These are phyloP conservation scores for Mortierella sp. DNA, from an alignment of 371 early-diverging fungal species.

Conservation along the genomic window DNA sequence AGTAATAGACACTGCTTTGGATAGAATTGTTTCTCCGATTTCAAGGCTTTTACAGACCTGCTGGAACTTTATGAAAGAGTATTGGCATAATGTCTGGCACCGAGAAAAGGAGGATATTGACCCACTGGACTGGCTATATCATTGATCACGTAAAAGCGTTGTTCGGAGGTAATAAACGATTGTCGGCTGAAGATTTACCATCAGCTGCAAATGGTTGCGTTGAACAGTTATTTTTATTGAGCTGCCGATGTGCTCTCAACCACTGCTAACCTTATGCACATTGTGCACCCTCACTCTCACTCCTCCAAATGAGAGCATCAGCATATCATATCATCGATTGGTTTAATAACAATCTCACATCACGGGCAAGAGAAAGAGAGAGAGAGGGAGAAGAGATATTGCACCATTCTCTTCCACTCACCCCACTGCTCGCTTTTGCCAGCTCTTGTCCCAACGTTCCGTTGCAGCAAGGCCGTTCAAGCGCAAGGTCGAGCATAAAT, in stretches of 20 bases:
- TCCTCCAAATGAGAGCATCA: neutral
- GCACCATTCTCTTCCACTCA: neutral
- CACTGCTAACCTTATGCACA: too few species aligned
- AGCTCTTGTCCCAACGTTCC: constrained; percentile 3
- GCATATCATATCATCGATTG: neutral
- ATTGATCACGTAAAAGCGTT: neutral
- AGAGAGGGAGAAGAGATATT: too few species aligned
- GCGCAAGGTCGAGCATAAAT: constrained; percentile 1
- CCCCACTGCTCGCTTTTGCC: neutral
- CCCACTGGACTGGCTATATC: neutral
- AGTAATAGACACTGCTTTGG: neutral
- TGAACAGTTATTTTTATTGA: too few species aligned
- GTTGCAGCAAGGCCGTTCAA: constrained; percentile 11
- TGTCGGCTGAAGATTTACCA: too few species aligned
- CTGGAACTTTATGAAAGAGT: neutral
- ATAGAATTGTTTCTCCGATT: neutral
- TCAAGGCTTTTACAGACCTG: neutral
- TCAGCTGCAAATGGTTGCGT: too few species aligned
- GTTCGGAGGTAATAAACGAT: neutral
- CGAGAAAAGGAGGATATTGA: constrained; percentile 4
- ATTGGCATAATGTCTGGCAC: neutral
- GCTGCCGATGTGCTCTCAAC: neutral
- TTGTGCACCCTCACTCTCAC: neutral
- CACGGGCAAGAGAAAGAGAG: neutral
- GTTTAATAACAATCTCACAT: too few species aligned